Evolutionary conservation across 2,329 filamentous ascomycete species (phyloP).

Genomic region (Byssoonygena ceratinophila): DNA sequence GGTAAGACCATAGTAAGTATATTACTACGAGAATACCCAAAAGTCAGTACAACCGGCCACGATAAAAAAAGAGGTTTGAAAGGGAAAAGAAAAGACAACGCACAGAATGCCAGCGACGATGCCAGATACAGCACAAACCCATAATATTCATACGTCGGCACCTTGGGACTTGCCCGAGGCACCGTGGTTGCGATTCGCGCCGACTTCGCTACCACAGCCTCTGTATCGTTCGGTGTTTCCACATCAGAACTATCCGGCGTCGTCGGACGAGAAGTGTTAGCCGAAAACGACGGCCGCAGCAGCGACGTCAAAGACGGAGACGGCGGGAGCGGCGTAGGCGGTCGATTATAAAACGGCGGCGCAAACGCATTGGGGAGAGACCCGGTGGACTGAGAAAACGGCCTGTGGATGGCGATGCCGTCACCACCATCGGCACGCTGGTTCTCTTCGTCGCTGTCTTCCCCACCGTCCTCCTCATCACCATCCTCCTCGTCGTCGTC

Average conservation of each 20-base stretch:
- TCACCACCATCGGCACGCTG: constrained; percentile 22
- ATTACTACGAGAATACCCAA: constrained; percentile 34
- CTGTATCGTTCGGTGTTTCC: constrained; percentile 54
- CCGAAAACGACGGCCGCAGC: constrained; percentile 58
- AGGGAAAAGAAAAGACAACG: constrained; percentile 31
- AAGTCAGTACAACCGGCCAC: background rate
- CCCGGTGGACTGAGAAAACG: constrained; percentile 33
- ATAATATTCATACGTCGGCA: constrained; percentile 99
- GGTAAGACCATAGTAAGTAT: constrained; percentile 72
- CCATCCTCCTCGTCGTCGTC: constrained; percentile 21
- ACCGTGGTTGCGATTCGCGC: constrained; percentile 53
- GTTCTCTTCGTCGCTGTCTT: constrained; percentile 16
- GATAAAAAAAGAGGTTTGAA: background rate
- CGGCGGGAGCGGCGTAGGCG: constrained; percentile 86
- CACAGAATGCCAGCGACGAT: constrained; percentile 67
- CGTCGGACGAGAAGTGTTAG: constrained; percentile 69
- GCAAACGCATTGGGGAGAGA: constrained; percentile 45
- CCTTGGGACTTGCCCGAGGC: constrained; percentile 76
- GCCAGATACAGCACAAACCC: constrained; percentile 95
- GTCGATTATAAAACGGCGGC: constrained; percentile 92
- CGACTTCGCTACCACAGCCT: constrained; percentile 50
- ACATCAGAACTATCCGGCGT: constrained; percentile 88
- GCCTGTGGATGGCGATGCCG: constrained; percentile 26
- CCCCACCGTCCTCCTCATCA: too few species aligned
- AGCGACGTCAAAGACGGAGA: constrained; percentile 88